A percentile compares a stretch with the other conserved stretches of the same genome.
These are phyloP conservation scores for Chaetomium globosum DNA, from an alignment of 2,329 filamentous ascomycete genomes.

Conservation along the genomic window DNA sequence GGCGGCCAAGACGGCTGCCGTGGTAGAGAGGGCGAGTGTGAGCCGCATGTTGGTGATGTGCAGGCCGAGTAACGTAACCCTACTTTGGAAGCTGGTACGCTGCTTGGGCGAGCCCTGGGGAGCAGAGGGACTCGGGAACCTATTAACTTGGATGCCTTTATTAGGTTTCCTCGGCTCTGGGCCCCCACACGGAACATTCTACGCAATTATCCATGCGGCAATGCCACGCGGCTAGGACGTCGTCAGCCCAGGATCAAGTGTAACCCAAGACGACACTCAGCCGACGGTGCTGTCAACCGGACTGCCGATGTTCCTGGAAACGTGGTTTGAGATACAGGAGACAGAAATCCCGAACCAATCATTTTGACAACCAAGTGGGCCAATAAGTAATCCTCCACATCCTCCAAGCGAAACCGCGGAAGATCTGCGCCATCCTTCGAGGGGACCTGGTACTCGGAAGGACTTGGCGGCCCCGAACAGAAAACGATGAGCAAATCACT, in stretches of 20 bases:
- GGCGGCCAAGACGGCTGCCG: slow-evolving; percentile 35
- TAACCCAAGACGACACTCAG: slow-evolving; percentile 1
- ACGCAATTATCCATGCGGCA: neutral
- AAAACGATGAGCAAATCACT: neutral
- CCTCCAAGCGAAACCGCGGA: neutral
- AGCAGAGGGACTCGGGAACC: neutral
- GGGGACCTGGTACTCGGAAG: slow-evolving; percentile 3
- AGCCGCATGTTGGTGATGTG: slow-evolving; percentile 11
- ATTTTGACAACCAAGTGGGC: neutral
- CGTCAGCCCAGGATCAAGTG: neutral
- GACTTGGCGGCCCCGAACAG: neutral
- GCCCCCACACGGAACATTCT: neutral
- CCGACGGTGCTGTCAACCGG: neutral
- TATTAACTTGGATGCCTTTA: neutral
- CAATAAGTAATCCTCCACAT: neutral
- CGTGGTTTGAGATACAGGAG: neutral
- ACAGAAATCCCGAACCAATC: neutral
- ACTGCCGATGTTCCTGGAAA: slow-evolving; percentile 1
- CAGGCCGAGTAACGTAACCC: neutral
- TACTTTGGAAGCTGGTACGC: neutral
- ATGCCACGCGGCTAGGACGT: neutral
- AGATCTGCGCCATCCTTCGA: neutral
- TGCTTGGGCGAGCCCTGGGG: neutral
- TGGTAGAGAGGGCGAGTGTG: slow-evolving; percentile 15
- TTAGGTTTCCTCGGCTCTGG: neutral